A percentile compares a stretch with the other conserved stretches of the same genome.
Evolutionary conservation across 192 early-diverging fungal species (phyloP).

Genomic region (Oehlia diaphana): DNA sequence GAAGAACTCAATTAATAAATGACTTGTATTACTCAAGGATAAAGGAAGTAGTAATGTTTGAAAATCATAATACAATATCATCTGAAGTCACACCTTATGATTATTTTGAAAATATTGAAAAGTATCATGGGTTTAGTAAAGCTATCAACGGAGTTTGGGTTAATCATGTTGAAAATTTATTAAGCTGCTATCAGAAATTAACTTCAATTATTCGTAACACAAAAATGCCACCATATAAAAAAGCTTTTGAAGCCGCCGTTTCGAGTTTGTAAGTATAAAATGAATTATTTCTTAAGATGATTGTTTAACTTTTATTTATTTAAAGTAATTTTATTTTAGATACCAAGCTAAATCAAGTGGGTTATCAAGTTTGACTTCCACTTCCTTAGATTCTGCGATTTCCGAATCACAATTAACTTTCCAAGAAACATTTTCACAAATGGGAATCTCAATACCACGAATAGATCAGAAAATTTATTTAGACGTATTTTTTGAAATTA

Average conservation of each 20-base stretch:
- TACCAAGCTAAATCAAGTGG: not conserved
- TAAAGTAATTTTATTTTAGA: not conserved
- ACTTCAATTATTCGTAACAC: not conserved
- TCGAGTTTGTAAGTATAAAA: not conserved
- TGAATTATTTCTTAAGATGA: not conserved
- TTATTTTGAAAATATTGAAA: not conserved
- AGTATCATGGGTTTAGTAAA: not conserved
- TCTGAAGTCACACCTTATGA: not conserved
- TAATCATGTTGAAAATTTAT: not conserved
- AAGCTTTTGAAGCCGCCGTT: not conserved
- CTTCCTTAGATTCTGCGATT: not conserved
- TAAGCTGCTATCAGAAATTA: not conserved
- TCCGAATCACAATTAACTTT: not conserved
- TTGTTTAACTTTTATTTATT: not conserved
- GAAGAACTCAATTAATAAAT: not conserved
- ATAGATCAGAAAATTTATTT: not conserved
- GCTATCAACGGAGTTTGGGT: not conserved
- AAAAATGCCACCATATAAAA: not conserved
- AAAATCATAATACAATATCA: not conserved
- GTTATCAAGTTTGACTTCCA: not conserved
- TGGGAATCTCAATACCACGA: not conserved
- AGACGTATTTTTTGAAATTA: not conserved
- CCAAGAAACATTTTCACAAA: not conserved
- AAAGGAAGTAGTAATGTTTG: not conserved
- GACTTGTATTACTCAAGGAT: not conserved